Percentiles rank a stretch among this genome's conserved stretches.
These are phyloP conservation scores for Penicillium macrosclerotiorum DNA, from an alignment of 495 filamentous ascomycete species.

Conservation along the genomic window DNA sequence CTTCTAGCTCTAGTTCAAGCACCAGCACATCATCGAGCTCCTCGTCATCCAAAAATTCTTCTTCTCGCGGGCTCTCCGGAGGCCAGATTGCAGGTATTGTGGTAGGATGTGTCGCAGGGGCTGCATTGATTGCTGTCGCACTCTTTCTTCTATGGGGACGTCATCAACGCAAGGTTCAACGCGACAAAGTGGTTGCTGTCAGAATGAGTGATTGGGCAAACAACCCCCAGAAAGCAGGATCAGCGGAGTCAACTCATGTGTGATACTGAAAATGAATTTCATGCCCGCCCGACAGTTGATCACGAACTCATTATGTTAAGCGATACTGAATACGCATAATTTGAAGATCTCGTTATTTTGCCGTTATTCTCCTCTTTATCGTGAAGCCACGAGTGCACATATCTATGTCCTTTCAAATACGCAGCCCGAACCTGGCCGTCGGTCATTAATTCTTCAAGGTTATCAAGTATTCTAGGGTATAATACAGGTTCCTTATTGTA, in stretches of 20 bases:
- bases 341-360: too few relatives aligned
- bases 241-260: neutral
- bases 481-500: too few relatives aligned
- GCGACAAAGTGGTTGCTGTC: constrained; percentile 9
- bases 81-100: constrained; percentile 49
- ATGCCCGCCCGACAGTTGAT: too few relatives aligned
- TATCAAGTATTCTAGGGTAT: too few relatives aligned
- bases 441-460: too few relatives aligned
- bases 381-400: too few relatives aligned
- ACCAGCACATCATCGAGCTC: constrained; percentile 3
- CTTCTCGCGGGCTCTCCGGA: constrained; percentile 28
- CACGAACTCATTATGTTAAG: neutral
- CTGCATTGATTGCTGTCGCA: constrained; percentile 11
- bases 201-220: neutral
- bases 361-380: too few relatives aligned
- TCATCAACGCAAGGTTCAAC: constrained; percentile 8
- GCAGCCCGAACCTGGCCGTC: too few relatives aligned
- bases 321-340: neutral
- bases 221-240: neutral
- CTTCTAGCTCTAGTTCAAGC: neutral
- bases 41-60: constrained; percentile 1
- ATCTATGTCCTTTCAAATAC: too few relatives aligned
- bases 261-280: too few relatives aligned
- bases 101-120: constrained; percentile 44
- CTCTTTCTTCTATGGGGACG: constrained; percentile 13